Evolutionary conservation across 768 basidiomycete species (phyloP).

Genomic region (Termitomyces sp.): DNA sequence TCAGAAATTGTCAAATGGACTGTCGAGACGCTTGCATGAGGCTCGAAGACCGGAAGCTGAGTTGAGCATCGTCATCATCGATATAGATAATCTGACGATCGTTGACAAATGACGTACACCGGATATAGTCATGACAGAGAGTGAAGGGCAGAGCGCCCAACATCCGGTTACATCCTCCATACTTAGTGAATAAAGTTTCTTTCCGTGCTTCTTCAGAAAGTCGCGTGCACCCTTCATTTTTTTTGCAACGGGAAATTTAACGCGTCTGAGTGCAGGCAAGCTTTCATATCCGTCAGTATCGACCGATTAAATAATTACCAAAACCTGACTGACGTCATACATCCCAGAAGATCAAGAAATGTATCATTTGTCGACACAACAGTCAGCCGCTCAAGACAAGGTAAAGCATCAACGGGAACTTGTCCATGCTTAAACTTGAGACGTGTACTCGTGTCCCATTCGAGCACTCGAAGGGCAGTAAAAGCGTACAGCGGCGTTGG

Average conservation of each 20-base stretch:
- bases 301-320: background rate
- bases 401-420: background rate
- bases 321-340: slow-evolving; percentile 1
- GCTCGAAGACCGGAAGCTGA: slow-evolving; percentile 1
- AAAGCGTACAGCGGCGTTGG: slow-evolving; percentile 1
- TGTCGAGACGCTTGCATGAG: background rate
- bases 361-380: background rate
- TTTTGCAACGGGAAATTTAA: background rate
- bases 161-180: background rate
- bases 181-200: background rate
- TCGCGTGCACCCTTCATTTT: background rate
- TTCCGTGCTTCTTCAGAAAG: background rate
- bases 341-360: background rate
- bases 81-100: background rate
- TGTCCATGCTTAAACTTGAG: background rate
- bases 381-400: background rate
- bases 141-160: slow-evolving; percentile 2
- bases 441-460: slow-evolving; percentile 1
- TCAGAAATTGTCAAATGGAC: background rate
- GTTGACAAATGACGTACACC: background rate
- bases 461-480: background rate
- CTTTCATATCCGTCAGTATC: background rate
- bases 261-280: background rate
- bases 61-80: background rate
- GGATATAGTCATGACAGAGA: background rate